Evolutionary conservation across 257 asterid genomes (phyloP).

Genomic region (Solanum piurae): DNA sequence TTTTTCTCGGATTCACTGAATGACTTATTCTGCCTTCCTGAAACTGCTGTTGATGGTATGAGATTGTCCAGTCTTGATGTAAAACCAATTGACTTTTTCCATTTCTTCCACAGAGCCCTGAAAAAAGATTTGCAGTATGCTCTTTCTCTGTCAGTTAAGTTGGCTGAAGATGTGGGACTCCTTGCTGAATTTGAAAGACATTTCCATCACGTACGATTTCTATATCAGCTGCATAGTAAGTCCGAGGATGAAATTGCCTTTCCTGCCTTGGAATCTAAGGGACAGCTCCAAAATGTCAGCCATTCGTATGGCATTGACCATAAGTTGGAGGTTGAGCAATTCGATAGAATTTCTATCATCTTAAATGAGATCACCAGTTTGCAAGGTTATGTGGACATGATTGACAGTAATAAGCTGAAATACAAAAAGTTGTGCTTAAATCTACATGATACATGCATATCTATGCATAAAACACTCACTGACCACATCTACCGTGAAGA

Average conservation of each 20-base stretch:
- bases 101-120: slow-evolving; percentile 59
- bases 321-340: slow-evolving; percentile 48
- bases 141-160: slow-evolving; percentile 43
- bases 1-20: slow-evolving; percentile 45
- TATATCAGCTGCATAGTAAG: slow-evolving; percentile 52
- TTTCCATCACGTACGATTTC: slow-evolving; percentile 32
- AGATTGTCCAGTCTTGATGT: slow-evolving; percentile 25
- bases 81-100: slow-evolving; percentile 52
- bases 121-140: slow-evolving; percentile 47
- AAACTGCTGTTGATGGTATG: slow-evolving; percentile 16
- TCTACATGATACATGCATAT: slow-evolving; percentile 53
- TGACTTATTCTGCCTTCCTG: slow-evolving; percentile 21
- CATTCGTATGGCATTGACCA: slow-evolving; percentile 70
- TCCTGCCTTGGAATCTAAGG: slow-evolving; percentile 78
- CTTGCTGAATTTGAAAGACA: slow-evolving; percentile 40
- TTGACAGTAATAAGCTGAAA: slow-evolving; percentile 13
- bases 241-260: slow-evolving; percentile 64
- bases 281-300: slow-evolving; percentile 50
- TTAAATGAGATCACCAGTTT: slow-evolving; percentile 34
- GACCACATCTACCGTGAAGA: slow-evolving; percentile 74
- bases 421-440: slow-evolving; percentile 36
- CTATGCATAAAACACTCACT: slow-evolving; percentile 54
- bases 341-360: slow-evolving; percentile 35
- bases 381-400: slow-evolving; percentile 14
- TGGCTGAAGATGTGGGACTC: slow-evolving; percentile 28